Conservation (phyloP, 352 stramenopile genomes). For the Nothophytophthora sp. region DNA sequence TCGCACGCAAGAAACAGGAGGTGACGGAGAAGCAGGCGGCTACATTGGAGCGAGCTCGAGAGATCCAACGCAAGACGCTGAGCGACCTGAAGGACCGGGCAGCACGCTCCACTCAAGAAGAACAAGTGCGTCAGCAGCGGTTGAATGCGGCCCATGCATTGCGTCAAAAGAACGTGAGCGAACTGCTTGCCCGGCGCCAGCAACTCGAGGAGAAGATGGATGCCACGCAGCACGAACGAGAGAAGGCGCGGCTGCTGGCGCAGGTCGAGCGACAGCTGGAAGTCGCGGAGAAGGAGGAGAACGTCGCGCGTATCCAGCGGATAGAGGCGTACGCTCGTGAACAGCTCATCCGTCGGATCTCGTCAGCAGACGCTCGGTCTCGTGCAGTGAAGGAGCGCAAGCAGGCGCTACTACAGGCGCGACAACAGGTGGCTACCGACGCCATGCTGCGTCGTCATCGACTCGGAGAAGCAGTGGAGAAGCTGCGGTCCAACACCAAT, state of each 20-base stretch:
- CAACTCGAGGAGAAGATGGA: constrained; percentile 37
- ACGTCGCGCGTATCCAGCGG: constrained; percentile 73
- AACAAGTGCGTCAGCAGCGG: constrained; percentile 62
- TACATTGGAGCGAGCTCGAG: constrained; percentile 43
- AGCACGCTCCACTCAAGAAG: constrained; percentile 61
- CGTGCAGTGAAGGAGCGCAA: constrained; percentile 66
- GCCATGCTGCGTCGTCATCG: constrained; percentile 68
- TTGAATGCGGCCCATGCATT: constrained; percentile 51
- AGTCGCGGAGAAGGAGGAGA: constrained; percentile 62
- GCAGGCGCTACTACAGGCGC: constrained; percentile 48
- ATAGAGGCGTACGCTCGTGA: constrained; percentile 69
- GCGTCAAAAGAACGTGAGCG: constrained; percentile 36
- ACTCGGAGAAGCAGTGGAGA: constrained; percentile 66
- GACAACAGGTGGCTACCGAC: constrained; percentile 66
- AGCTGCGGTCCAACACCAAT: constrained; percentile 62
- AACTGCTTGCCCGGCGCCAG: constrained; percentile 50
- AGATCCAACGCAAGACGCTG: constrained; percentile 62
- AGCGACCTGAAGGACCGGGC: constrained; percentile 61
- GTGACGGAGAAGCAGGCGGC: constrained; percentile 60
- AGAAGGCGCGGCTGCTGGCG: constrained; percentile 47
- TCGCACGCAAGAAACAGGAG: constrained; percentile 65
- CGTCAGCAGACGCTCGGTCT: constrained; percentile 59
- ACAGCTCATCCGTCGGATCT: constrained; percentile 57
- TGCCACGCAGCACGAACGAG: constrained; percentile 30
- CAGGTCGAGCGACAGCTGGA: constrained; percentile 59